A percentile compares a stretch with the other conserved stretches of the same genome.
Evolutionary conservation across 192 early-diverging fungal species (phyloP).

Genomic region (Lobosporangium transversale): DNA sequence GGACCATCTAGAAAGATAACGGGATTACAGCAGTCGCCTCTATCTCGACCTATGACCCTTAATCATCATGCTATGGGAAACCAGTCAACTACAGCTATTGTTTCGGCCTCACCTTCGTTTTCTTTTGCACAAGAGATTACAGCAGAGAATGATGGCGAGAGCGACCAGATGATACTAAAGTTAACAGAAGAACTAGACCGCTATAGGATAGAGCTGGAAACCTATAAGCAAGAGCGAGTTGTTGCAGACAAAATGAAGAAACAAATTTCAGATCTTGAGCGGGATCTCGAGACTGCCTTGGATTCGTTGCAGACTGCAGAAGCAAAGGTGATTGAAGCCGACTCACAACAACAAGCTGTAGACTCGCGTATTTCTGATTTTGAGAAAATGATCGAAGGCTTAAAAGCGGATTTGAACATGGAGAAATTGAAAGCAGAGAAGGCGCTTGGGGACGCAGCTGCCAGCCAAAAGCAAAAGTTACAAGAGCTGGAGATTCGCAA

Average conservation of each 20-base stretch:
- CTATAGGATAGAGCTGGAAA: conserved; percentile 25
- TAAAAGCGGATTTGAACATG: neutral
- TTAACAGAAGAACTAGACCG: conserved; percentile 36
- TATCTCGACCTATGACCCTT: conserved; percentile 1
- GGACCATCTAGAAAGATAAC: conserved; percentile 8
- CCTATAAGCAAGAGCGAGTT: conserved; percentile 7
- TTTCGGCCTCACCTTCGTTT: neutral
- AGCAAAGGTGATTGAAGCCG: conserved; percentile 16
- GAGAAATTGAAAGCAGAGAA: conserved; percentile 3
- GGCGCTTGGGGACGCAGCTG: neutral
- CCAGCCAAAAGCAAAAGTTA: conserved; percentile 2
- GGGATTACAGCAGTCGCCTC: conserved; percentile 2
- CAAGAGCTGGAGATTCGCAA: conserved; percentile 11
- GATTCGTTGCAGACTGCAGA: conserved; percentile 31
- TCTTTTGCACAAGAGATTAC: too few relatives aligned
- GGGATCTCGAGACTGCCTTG: conserved; percentile 42
- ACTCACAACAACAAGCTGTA: neutral
- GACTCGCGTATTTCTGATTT: conserved; percentile 13
- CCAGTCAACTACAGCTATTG: conserved; percentile 3
- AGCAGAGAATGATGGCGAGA: neutral
- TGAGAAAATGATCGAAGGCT: conserved; percentile 5
- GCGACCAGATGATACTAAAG: conserved; percentile 3
- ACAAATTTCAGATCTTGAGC: conserved; percentile 37
- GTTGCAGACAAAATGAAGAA: conserved; percentile 18
- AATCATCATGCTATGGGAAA: neutral